Base-by-base conservation (phyloP, 2,329 filamentous ascomycete species). In the Mycosphaerelloides madeirae region DNA sequence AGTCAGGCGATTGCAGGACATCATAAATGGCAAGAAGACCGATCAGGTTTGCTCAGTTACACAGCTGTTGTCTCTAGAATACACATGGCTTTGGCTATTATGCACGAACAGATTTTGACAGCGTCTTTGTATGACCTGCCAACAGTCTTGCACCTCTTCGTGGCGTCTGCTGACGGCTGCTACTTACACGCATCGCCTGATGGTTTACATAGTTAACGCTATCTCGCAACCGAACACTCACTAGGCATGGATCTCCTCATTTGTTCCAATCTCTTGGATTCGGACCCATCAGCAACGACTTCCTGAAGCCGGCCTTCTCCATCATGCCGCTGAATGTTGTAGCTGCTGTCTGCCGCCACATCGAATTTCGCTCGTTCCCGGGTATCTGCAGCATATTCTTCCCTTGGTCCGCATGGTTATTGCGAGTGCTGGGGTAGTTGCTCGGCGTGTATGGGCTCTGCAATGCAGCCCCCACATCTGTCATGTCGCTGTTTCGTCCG, bases 281-380 rank as follows among this genome's bases (percentile, higher is more conserved):
- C 12, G 48, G 48, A 12, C 51, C 50, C 33, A 44, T 41, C 3
- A 32, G 29, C 38, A 36, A 45, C 4, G 48, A 31, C 15, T 32
- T 64, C 57, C 37, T 66, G 61, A 56, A 65, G 9, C 68, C 68
- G 6, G 67, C 68, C 31, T 65, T 55, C 55, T 68, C 66, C 67
- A 71, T 70, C 36, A 71, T 52, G 37, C 63, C 62, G 0, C 64
- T 66, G 44, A 70, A 70, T 3, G 68, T 71, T 3, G 68, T 54
- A 28, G 42, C 32, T 19, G 44, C 42, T n/a, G 50, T 55, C 9
- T 45, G 38, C 22, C 53, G 41, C 42, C 50, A 53, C n/a, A 38
- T 25, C 9, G 46, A 46, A 31, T 53, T 48, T 11, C 50, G 12
- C 14, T 38, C 29, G 5, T 37, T 34, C 1, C 38, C 16, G 6